phyloP scores from a whole-genome alignment of 2,329 filamentous ascomycete genomes.

The Hypoxylon sp. region DNA sequence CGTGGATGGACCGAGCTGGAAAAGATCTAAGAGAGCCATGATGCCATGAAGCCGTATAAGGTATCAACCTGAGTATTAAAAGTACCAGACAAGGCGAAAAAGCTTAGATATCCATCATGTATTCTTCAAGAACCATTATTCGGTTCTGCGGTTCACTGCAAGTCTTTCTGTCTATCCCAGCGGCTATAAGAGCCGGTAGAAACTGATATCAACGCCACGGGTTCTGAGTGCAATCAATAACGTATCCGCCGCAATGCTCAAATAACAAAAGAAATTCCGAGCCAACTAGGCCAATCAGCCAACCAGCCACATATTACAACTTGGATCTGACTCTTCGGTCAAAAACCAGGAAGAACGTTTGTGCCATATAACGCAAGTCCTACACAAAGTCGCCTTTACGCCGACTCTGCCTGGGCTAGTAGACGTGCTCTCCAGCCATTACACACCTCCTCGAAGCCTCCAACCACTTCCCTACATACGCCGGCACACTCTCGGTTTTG shows the following conservation, averaged over 20 bases:
- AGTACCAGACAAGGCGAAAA: not conserved
- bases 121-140: slow-evolving; percentile 17
- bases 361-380: slow-evolving; percentile 5
- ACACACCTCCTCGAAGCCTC: slow-evolving; percentile 92
- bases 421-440: slow-evolving; percentile 84
- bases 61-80: not conserved
- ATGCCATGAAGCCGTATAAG: not conserved
- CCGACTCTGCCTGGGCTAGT: slow-evolving; percentile 71
- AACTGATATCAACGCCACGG: slow-evolving; percentile 36
- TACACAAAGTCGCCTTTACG: slow-evolving; percentile 37
- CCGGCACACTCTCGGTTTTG: slow-evolving; percentile 82
- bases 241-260: slow-evolving; percentile 40
- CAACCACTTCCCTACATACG: slow-evolving; percentile 88
- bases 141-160: slow-evolving; percentile 8
- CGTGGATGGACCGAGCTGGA: not conserved
- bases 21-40: not conserved
- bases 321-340: not conserved
- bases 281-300: slow-evolving; percentile 13
- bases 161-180: slow-evolving; percentile 39
- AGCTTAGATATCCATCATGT: slow-evolving; percentile 12
- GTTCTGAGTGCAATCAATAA: slow-evolving; percentile 31
- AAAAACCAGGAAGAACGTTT: slow-evolving; percentile 1
- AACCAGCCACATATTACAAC: slow-evolving; percentile 10
- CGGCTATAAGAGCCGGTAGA: slow-evolving; percentile 25
- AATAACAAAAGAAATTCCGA: slow-evolving; percentile 33